These are phyloP conservation scores for Lichtheimia ramosa DNA, from an alignment of 371 early-diverging fungal species.

Conservation along the genomic window DNA sequence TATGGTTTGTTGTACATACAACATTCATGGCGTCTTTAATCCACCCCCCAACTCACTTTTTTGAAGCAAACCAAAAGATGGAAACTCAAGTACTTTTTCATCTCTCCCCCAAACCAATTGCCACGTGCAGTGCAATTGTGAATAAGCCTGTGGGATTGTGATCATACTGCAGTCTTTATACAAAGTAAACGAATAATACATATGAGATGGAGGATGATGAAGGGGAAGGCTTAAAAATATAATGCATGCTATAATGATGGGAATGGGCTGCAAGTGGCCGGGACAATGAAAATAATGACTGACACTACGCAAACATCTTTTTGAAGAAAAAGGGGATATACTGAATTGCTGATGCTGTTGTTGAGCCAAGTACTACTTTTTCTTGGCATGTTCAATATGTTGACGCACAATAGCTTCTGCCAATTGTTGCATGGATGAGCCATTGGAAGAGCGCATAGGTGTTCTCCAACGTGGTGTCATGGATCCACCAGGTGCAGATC, in stretches of 20 bases:
- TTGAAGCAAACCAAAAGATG: no score
- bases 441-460: not conserved
- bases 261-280: constrained; percentile 1
- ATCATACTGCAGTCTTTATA: constrained; percentile 4
- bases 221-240: constrained; percentile 1
- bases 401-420: constrained; percentile 34
- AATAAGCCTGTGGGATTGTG: not conserved
- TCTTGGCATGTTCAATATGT: constrained; percentile 44
- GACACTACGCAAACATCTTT: constrained; percentile 3
- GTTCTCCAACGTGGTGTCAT: constrained; percentile 16
- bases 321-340: not conserved
- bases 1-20: no score
- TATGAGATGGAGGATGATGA: not conserved
- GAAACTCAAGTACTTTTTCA: not conserved
- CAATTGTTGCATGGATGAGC: constrained; percentile 20
- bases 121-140: constrained; percentile 1
- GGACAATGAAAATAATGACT: not conserved
- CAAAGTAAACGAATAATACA: constrained; percentile 3
- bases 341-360: not conserved
- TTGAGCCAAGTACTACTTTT: constrained; percentile 30
- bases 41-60: no score
- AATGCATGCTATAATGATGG: not conserved
- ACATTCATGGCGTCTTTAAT: no score
- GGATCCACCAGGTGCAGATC: constrained; percentile 47
- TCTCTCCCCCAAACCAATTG: not conserved